Base-by-base conservation (phyloP, 371 early-diverging fungal genomes). In the Syncephalastrum contaminatum region DNA sequence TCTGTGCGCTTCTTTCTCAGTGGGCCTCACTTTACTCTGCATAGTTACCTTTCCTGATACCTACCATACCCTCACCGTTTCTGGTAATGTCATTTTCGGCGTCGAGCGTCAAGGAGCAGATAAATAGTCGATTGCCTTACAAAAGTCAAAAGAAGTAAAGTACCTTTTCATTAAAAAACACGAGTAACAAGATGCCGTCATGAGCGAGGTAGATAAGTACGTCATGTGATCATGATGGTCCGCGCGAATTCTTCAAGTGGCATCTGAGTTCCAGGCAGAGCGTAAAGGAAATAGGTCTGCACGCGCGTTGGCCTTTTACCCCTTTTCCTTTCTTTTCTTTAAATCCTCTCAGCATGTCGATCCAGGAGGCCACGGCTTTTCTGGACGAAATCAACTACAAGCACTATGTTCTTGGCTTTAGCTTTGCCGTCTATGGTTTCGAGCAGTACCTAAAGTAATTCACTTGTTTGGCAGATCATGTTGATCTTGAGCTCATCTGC, bases 381-480 rank as follows among this genome's bases (percentile, higher is more conserved):
- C 54, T 75, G 40, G 68, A 75, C 46, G 56, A 49, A 19, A 48
- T 77, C 41, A 62, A 72, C 5, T 92, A 90, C 80, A 95, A 95
- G 76, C 73, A 84, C 43, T 81, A 80, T 62, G 90, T 93, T 13
- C 64, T 93, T 40, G 73, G 64, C 1, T 87, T 94, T 53, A 82
- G 87, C 36, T 80, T 75, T 70, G 64, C 66, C 22, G 80, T 87
- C 20, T 89, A 83, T 66, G 61, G 59, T 3, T 85, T 88, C 77
- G 87, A 88, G 53, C 83, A 82, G 47, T 89, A 88, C 57, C 65
- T 90, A 15, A 82, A 83, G 86, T 85, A 80, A 67, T 44, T 45
- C 14, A 0, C 1, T 49, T 24, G 14, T 16, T 25, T 24, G 2
- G 2, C 22, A 18, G 24, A 21, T 30, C 25, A 24, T 48, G 49